A percentile compares a stretch with the other conserved stretches of the same genome.
Conservation (phyloP, 768 basidiomycete genomes). For the Pleurotus tuoliensis region DNA sequence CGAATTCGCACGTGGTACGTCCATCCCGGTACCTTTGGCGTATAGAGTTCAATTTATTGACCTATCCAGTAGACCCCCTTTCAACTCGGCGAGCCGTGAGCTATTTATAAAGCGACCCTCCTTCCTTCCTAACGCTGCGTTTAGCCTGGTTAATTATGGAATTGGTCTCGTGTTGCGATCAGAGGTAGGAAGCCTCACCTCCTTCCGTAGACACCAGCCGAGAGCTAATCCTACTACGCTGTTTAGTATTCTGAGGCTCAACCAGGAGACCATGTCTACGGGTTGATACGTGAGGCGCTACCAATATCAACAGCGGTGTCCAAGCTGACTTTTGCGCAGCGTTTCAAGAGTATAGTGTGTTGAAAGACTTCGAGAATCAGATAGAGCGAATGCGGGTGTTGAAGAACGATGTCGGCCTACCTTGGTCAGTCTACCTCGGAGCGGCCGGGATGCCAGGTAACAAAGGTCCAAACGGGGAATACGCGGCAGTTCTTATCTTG, state of each 20-base stretch:
- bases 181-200: background rate
- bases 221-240: background rate
- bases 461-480: background rate
- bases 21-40: background rate
- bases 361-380: background rate
- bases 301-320: too few species aligned
- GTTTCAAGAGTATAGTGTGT: constrained; percentile 12
- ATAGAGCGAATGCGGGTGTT: constrained; percentile 16
- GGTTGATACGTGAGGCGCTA: background rate
- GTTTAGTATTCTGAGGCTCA: constrained; percentile 8
- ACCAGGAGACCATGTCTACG: constrained; percentile 24
- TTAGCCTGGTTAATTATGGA: constrained; percentile 12
- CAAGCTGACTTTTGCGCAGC: background rate
- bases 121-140: background rate
- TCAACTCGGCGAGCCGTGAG: constrained; percentile 11
- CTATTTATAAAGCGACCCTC: too few species aligned
- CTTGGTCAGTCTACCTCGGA: constrained; percentile 34
- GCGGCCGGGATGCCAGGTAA: constrained; percentile 24
- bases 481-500: too few species aligned
- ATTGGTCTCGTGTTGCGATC: constrained; percentile 15
- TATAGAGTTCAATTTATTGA: background rate
- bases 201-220: background rate
- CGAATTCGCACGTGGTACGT: constrained; percentile 4
- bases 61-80: background rate
- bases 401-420: constrained; percentile 28